Percentiles rank a stretch among this genome's conserved stretches.
Conservation (phyloP, 2,329 filamentous ascomycete genomes). For the Onygena corvina region DNA sequence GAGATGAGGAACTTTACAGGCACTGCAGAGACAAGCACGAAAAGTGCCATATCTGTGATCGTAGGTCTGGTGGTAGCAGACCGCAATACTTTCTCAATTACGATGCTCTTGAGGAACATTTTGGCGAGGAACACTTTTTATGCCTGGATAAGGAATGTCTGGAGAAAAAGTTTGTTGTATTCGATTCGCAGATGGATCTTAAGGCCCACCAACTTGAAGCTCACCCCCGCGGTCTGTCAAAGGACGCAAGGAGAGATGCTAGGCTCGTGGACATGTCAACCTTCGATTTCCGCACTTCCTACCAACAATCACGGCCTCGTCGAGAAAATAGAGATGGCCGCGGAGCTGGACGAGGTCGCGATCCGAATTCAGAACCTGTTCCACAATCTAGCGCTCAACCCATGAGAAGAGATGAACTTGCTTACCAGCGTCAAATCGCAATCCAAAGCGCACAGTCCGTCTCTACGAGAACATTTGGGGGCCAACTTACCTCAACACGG, state of each 20-base stretch:
- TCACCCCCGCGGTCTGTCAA: slow-evolving; percentile 68
- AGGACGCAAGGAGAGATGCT: slow-evolving; percentile 71
- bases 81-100: slow-evolving; percentile 92
- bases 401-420: slow-evolving; percentile 72
- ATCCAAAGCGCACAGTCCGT: slow-evolving; percentile 79
- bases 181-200: slow-evolving; percentile 85
- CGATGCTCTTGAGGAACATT: slow-evolving; percentile 72
- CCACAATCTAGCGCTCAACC: slow-evolving; percentile 68
- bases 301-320: slow-evolving; percentile 50
- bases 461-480: slow-evolving; percentile 69
- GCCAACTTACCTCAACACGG: slow-evolving; percentile 55
- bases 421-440: slow-evolving; percentile 82
- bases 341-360: slow-evolving; percentile 57
- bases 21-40: slow-evolving; percentile 94
- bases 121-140: slow-evolving; percentile 72
- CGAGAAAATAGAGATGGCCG: slow-evolving; percentile 38
- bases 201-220: slow-evolving; percentile 82
- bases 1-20: slow-evolving; percentile 84
- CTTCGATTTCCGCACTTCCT: slow-evolving; percentile 67
- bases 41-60: slow-evolving; percentile 86
- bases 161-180: slow-evolving; percentile 97
- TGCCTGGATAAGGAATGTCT: slow-evolving; percentile 77
- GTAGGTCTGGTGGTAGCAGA: slow-evolving; percentile 48
- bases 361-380: slow-evolving; percentile 73
- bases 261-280: slow-evolving; percentile 73